Evolutionary conservation across 1,139 yeast genomes (phyloP).

Genomic region (Sugiyamaella xylanicola): DNA sequence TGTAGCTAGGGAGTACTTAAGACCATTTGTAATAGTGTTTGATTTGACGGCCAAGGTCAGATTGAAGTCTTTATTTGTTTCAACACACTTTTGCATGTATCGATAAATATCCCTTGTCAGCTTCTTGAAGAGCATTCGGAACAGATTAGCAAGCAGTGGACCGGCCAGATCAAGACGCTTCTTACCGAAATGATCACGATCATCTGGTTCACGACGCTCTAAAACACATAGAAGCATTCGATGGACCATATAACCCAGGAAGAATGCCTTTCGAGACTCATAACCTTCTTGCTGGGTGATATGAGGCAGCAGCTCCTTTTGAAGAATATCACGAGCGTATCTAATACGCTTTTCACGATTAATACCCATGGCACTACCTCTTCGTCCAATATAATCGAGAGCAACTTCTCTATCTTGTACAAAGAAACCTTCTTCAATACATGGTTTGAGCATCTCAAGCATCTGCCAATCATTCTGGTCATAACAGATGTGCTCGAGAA

Average conservation of each 20-base stretch:
- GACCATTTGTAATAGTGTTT: slow-evolving; percentile 94
- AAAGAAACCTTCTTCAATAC: slow-evolving; percentile 98
- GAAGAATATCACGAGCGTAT: slow-evolving; percentile 93
- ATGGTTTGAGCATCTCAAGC: slow-evolving; percentile 98
- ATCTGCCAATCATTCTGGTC: slow-evolving; percentile 99
- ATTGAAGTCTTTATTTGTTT: slow-evolving; percentile 94
- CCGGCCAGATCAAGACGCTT: slow-evolving; percentile 98
- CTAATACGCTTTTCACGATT: slow-evolving; percentile 98
- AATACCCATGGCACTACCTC: slow-evolving; percentile 93
- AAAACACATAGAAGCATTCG: slow-evolving; percentile 91
- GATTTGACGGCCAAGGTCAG: slow-evolving; percentile 96
- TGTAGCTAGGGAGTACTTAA: slow-evolving; percentile 95
- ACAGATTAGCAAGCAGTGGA: slow-evolving; percentile 90
- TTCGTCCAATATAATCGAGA: slow-evolving; percentile 94
- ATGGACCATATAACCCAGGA: slow-evolving; percentile 96
- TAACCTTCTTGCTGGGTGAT: slow-evolving; percentile 97
- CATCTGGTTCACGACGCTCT: slow-evolving; percentile 97
- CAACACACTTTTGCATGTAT: slow-evolving; percentile 99
- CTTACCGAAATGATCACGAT: slow-evolving; percentile 98
- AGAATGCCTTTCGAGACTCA: slow-evolving; percentile 95
- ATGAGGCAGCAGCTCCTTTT: slow-evolving; percentile 94
- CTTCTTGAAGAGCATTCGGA: slow-evolving; percentile 91
- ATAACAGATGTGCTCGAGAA: slow-evolving; percentile 94
- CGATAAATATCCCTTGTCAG: slow-evolving; percentile 92
- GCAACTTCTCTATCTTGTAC: slow-evolving; percentile 98